A percentile compares a stretch with the other conserved stretches of the same genome.
Conservation (phyloP, 106 monocot species). For the Phalaenopsis equestris region DNA sequence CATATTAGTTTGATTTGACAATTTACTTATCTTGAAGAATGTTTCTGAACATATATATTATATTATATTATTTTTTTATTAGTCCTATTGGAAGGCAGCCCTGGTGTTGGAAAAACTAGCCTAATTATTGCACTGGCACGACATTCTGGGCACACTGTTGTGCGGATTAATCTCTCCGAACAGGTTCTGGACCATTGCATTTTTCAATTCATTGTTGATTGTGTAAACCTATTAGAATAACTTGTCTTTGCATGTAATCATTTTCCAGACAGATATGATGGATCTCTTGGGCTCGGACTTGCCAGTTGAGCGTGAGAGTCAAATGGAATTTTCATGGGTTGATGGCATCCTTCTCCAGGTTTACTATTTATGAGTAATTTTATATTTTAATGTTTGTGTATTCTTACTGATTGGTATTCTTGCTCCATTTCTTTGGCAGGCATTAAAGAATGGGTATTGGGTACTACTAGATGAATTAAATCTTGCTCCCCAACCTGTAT, state of each 20-base stretch:
- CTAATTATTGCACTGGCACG: slow-evolving; percentile 77
- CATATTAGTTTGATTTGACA: background rate
- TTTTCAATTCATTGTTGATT: background rate
- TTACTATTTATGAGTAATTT: background rate
- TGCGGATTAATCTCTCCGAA: slow-evolving; percentile 93
- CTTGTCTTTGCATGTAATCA: background rate
- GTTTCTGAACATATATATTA: slow-evolving; percentile 2
- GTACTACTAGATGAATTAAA: slow-evolving; percentile 97
- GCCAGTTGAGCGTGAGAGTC: slow-evolving; percentile 52
- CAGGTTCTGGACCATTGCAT: slow-evolving; percentile 45
- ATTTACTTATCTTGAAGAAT: background rate
- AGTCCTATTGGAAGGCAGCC: slow-evolving; percentile 97
- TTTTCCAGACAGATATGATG: slow-evolving; percentile 91
- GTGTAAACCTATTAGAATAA: background rate
- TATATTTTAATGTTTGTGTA: slow-evolving; percentile 3
- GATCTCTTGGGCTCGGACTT: slow-evolving; percentile 92
- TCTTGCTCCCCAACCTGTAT: slow-evolving; percentile 96
- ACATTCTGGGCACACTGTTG: slow-evolving; percentile 86
- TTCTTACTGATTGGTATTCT: background rate
- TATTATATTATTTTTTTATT: background rate
- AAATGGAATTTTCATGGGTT: slow-evolving; percentile 91
- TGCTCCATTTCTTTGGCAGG: slow-evolving; percentile 30
- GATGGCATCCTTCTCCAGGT: slow-evolving; percentile 98
- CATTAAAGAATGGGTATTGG: slow-evolving; percentile 85
- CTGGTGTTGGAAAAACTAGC: slow-evolving; percentile 98